phyloP scores from a whole-genome alignment of 2,329 filamentous ascomycete species.

The Chaetomiaceae sp. region DNA sequence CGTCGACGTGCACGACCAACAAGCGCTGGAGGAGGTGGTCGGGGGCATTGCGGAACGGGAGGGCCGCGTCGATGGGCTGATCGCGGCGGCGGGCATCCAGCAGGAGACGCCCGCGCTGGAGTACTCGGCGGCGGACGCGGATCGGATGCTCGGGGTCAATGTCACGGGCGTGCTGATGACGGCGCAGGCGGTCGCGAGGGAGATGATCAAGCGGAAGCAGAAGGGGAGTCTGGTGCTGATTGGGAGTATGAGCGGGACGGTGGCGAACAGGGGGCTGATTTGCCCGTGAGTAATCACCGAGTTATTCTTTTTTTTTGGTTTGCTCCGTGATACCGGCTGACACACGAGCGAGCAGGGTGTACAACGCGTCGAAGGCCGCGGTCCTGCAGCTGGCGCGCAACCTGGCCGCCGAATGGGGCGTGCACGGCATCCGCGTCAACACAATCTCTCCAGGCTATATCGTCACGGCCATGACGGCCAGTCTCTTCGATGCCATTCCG shows the following conservation, averaged over 20 bases:
- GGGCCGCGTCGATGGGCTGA: constrained; percentile 70
- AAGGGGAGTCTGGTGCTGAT: constrained; percentile 60
- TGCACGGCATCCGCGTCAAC: constrained; percentile 69
- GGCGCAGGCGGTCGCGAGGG: constrained; percentile 77
- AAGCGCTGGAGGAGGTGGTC: constrained; percentile 60
- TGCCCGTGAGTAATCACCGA: constrained; percentile 47
- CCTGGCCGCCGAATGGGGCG: constrained; percentile 67
- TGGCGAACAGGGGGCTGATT: constrained; percentile 57
- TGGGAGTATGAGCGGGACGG: constrained; percentile 62
- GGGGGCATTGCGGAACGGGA: constrained; percentile 62
- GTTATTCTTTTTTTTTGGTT: not conserved
- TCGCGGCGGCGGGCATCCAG: constrained; percentile 66
- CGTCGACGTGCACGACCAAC: constrained; percentile 72
- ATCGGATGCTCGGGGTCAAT: constrained; percentile 78
- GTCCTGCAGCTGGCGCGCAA: constrained; percentile 66
- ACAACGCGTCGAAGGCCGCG: constrained; percentile 71
- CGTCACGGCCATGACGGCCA: constrained; percentile 75
- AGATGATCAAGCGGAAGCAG: constrained; percentile 56
- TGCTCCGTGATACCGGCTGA: not conserved
- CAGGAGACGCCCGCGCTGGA: constrained; percentile 79
- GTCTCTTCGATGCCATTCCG: constrained; percentile 69
- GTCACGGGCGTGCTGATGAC: constrained; percentile 82
- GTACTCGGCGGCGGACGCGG: constrained; percentile 67
- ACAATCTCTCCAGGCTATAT: constrained; percentile 77
- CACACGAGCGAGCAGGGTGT: constrained; percentile 49